Conservation (phyloP, 257 asterid species). For the Apocynum venetum region DNA sequence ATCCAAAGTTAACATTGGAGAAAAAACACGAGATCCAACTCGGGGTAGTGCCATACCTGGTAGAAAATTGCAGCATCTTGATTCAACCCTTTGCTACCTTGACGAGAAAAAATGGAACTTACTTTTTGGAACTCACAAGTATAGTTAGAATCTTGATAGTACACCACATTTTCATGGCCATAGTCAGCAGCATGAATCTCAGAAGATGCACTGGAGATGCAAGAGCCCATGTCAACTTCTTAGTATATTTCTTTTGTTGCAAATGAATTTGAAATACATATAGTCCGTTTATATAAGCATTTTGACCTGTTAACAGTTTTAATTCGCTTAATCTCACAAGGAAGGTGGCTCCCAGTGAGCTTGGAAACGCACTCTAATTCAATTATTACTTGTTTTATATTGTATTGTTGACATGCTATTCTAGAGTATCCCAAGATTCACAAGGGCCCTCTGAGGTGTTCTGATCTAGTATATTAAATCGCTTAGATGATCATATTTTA, state of each 20-base stretch:
- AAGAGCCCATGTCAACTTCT: constrained; percentile 49
- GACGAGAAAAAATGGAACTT: constrained; percentile 58
- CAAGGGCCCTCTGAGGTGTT: constrained; percentile 50
- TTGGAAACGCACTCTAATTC: constrained; percentile 32
- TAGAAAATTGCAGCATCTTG: constrained; percentile 74
- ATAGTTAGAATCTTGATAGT: constrained; percentile 23
- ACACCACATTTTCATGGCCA: constrained; percentile 57
- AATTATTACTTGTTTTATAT: constrained; percentile 37
- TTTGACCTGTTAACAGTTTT: constrained; percentile 43
- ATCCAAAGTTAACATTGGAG: too few relatives aligned
- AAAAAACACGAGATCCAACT: too few relatives aligned
- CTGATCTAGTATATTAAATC: background rate
- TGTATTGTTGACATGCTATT: constrained; percentile 23
- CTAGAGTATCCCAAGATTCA: constrained; percentile 68
- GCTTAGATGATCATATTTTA: background rate
- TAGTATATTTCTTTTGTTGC: constrained; percentile 14
- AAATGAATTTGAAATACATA: constrained; percentile 23
- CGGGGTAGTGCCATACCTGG: constrained; percentile 36
- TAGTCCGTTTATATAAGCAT: constrained; percentile 33
- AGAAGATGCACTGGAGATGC: constrained; percentile 58
- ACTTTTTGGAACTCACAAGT: constrained; percentile 19
- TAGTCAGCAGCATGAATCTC: constrained; percentile 52
- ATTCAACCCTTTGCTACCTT: constrained; percentile 66
- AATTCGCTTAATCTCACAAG: constrained; percentile 13
- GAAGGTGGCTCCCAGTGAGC: constrained; percentile 31